Base-by-base conservation (phyloP, 257 asterid genomes). In the Fraxinus americana region DNA sequence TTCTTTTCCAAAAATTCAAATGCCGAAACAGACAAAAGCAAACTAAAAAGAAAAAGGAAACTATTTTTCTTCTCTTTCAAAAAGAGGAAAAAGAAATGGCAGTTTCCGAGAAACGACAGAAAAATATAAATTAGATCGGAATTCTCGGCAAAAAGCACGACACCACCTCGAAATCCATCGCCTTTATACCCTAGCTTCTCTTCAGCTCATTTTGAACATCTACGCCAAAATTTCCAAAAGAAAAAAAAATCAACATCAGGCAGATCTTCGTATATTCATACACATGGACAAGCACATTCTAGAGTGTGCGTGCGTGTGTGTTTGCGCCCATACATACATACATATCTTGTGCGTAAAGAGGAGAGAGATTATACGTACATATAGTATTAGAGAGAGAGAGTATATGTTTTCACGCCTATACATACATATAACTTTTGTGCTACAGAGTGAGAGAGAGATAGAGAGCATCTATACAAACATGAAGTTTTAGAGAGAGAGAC, bases 91-190 rank as follows among this genome's bases (percentile, higher is more conserved):
- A n/a, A 77, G 25, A 73, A 59, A 78, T 69, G 75, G 84, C 80
- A 78, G 85, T 73, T 79, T 82, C 82, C 89, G 77, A 77, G 75
- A 80, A 75, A 74, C 48, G 30, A 77, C 72, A 70, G 41, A 43
- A 43, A 43, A 43, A 74, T 73, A 74, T 43, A 67, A 74, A 83
- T 81, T 76, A 88, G 90, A 91, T 86, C 96, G 92, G 82, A 81
- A 88, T 88, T 81, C 83, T 79, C 89, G 89, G 87, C 66, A 74
- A 77, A 84, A 86, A 90, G 86, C 89, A 80, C 80, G 78, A 75
- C 63, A 77, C 74, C 81, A 69, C 89, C 94, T 86, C 97, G 92
- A 83, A 81, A 83, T 36, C 80, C 87, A 83, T 71, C 88, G 81
- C 82, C 82, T 71, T 39, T 82, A 23, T 69, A 71, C 67, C 50